Percentiles rank a stretch among this genome's conserved stretches.
Evolutionary conservation across 2,329 filamentous ascomycete species (phyloP).

Genomic region (Thielaviopsis musarum): DNA sequence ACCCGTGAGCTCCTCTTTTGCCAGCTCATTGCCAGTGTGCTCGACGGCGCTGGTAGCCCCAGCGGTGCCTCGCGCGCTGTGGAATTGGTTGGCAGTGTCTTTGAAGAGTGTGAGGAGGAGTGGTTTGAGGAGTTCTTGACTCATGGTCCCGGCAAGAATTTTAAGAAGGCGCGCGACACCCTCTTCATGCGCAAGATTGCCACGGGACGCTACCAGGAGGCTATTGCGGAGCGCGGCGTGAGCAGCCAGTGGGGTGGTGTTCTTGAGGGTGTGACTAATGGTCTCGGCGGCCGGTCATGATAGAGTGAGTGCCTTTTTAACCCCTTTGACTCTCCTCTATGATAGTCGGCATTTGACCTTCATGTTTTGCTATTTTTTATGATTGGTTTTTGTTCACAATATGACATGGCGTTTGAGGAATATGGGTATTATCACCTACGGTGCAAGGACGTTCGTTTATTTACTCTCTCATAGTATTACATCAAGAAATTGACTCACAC

Average conservation of each 20-base stretch:
- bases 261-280: conserved; percentile 33
- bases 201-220: conserved; percentile 39
- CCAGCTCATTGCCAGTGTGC: conserved; percentile 42
- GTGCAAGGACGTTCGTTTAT: neutral
- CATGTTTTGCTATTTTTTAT: neutral
- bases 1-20: conserved; percentile 50
- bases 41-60: conserved; percentile 25
- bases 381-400: neutral
- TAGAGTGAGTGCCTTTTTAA: neutral
- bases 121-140: conserved; percentile 59
- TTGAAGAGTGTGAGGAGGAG: conserved; percentile 51
- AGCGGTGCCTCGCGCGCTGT: conserved; percentile 38
- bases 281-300: conserved; percentile 17
- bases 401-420: neutral
- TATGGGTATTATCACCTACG: neutral
- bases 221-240: conserved; percentile 26
- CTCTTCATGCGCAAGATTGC: conserved; percentile 58
- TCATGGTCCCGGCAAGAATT: conserved; percentile 43
- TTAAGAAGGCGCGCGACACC: conserved; percentile 53
- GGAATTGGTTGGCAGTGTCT: conserved; percentile 56
- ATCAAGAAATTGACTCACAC: neutral
- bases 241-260: conserved; percentile 32
- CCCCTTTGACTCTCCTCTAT: neutral
- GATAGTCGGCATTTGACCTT: neutral
- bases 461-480: neutral